Base-by-base conservation (phyloP, 352 stramenopile genomes). In the Phytophthora tentaculata region DNA sequence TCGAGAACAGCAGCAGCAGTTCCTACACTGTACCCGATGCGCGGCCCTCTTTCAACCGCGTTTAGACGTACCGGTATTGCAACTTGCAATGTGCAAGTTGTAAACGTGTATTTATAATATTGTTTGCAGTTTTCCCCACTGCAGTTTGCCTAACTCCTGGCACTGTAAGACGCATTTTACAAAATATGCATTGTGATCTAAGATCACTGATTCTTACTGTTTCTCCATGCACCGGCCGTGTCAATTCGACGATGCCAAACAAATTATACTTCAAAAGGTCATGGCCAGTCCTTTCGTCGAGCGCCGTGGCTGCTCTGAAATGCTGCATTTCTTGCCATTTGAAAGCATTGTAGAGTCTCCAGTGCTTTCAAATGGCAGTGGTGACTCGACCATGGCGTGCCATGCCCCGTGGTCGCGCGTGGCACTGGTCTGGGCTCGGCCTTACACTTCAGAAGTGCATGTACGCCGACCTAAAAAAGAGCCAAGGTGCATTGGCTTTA, bases 391-490 rank as follows among this genome's bases (percentile, higher is more conserved):
- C 35, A 39, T 14, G 17, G 20, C 10, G 24, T 3, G 3, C 28
- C 4, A 8, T 8, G 28, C 3, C 28, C 28, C 5, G 28, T 8
- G 28, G 55, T 64, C 56, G 61, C 61, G 44, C 61, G 62, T 60
- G 47, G 47, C 53, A 32, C 28, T n/a, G 32, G 6, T 22, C 37
- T 19, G 20, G 48, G 22, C 67, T 53, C 58, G 64, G 63, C 49
- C 58, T 63, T 68, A 59, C 69, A 64, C 64, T 76, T 76, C 64
- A 76, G 64, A 50, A 73, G 14, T 73, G 64, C 69, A 70, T 56
- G 56, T 43, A 2, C 35, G 35, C 35, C 47, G 57, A 56, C 48
- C 20, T 52, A 32, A 24, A 68, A 55, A 76, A 73, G 56, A 68
- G 64, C 55, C 57, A 49, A 60, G 43, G 23, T 12, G 23, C 47